Evolutionary conservation across 1,284 basidiomycete genomes (phyloP).

Genomic region (Irpex sp.): DNA sequence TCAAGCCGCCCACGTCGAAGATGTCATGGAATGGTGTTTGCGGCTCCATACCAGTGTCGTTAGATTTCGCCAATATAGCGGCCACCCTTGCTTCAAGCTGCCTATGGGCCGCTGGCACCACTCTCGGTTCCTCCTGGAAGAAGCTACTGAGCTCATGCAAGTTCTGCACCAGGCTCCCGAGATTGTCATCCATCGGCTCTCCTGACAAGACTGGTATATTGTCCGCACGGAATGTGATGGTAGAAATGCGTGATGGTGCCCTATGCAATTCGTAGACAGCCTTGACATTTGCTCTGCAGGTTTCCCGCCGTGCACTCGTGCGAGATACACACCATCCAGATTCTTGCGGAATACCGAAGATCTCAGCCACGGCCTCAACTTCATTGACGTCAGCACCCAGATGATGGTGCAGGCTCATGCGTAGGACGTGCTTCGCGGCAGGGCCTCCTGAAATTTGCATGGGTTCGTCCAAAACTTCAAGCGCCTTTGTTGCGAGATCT

Average conservation of each 20-base stretch:
- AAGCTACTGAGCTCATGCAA: conserved; percentile 84
- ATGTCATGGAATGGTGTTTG: conserved; percentile 77
- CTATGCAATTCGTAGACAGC: conserved; percentile 84
- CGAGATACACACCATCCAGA: conserved; percentile 86
- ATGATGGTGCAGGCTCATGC: conserved; percentile 76
- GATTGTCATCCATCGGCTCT: conserved; percentile 55
- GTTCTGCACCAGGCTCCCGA: conserved; percentile 85
- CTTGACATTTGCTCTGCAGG: conserved; percentile 74
- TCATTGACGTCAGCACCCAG: conserved; percentile 37
- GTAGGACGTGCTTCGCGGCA: conserved; percentile 79
- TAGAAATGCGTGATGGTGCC: conserved; percentile 68
- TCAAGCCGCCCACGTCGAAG: conserved; percentile 53
- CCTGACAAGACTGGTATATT: conserved; percentile 27
- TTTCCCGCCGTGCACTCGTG: conserved; percentile 53
- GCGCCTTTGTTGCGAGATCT: conserved; percentile 79
- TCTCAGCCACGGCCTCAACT: conserved; percentile 53
- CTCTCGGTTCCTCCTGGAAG: conserved; percentile 61
- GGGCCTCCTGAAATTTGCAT: conserved; percentile 75
- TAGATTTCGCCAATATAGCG: conserved; percentile 75
- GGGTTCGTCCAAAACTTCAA: conserved; percentile 91
- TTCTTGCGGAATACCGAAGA: conserved; percentile 79
- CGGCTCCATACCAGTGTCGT: conserved; percentile 51
- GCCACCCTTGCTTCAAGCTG: conserved; percentile 74
- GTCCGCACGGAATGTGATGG: conserved; percentile 66
- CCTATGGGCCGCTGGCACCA: conserved; percentile 40